phyloP scores from a whole-genome alignment of 2,329 filamentous ascomycete genomes.

The Xylariales sp. region DNA sequence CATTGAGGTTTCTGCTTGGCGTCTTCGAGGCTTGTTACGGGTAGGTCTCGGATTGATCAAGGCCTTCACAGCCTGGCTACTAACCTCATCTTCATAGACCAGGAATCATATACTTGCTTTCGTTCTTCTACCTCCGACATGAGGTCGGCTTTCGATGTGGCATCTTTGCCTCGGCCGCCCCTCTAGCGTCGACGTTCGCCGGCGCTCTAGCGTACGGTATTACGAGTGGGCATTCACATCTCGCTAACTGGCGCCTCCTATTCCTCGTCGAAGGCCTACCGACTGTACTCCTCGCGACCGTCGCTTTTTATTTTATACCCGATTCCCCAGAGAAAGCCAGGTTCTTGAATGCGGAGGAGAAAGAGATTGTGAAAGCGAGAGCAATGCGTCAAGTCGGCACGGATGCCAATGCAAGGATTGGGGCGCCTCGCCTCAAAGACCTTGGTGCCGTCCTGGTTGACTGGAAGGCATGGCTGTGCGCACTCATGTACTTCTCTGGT shows the following conservation, averaged over 20 bases:
- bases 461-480: conserved; percentile 78
- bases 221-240: conserved; percentile 74
- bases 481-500: conserved; percentile 85
- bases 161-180: conserved; percentile 73
- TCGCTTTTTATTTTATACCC: conserved; percentile 80
- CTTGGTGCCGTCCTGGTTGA: conserved; percentile 69
- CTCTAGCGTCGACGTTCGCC: conserved; percentile 83
- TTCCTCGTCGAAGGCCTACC: conserved; percentile 89
- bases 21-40: conserved; percentile 39
- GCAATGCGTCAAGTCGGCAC: conserved; percentile 64
- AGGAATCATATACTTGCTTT: conserved; percentile 30
- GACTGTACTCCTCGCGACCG: conserved; percentile 76
- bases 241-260: conserved; percentile 84
- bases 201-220: conserved; percentile 84
- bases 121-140: conserved; percentile 46
- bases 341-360: conserved; percentile 72
- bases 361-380: conserved; percentile 77
- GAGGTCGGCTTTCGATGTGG: conserved; percentile 46
- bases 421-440: conserved; percentile 65
- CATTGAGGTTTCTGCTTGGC: conserved; percentile 71
- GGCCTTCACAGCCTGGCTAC: not conserved
- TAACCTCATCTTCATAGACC: conserved; percentile 30
- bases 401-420: conserved; percentile 46
- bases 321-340: conserved; percentile 75
- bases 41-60: conserved; percentile 31